A percentile compares a stretch with the other conserved stretches of the same genome.
Evolutionary conservation across 106 monocot species (phyloP).

Genomic region (Platanthera zijinensis): DNA sequence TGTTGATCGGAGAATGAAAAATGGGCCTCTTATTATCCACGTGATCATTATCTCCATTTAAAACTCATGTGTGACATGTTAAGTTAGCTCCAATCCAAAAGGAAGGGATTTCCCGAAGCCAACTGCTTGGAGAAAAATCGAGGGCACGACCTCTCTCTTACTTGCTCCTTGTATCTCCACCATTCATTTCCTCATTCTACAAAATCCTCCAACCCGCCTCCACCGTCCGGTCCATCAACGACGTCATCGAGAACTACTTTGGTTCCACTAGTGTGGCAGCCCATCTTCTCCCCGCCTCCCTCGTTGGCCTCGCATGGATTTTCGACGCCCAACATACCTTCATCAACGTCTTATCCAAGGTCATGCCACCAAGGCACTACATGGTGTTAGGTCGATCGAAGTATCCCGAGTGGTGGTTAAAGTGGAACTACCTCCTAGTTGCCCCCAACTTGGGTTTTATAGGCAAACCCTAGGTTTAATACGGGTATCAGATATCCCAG

Average conservation of each 20-base stretch:
- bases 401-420: too few species aligned
- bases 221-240: background rate
- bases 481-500: too few species aligned
- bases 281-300: slow-evolving; percentile 11
- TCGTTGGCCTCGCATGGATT: slow-evolving; percentile 13
- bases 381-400: background rate
- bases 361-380: slow-evolving; percentile 50
- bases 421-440: too few species aligned
- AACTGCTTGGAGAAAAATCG: too few species aligned
- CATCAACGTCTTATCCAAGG: slow-evolving; percentile 67
- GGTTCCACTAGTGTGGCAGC: background rate
- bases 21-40: too few species aligned
- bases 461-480: too few species aligned
- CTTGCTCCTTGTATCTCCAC: background rate
- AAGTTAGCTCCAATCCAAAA: too few species aligned
- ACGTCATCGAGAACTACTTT: background rate
- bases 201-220: background rate
- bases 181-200: background rate
- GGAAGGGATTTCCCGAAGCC: too few species aligned
- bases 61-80: too few species aligned
- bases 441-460: too few species aligned
- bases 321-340: slow-evolving; percentile 26
- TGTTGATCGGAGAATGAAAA: too few species aligned
- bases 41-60: too few species aligned
- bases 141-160: background rate